Evolutionary conservation across 2,329 filamentous ascomycete genomes (phyloP), one percentile per base, ranked within the genome.

Genomic region (Tothia fuscella): DNA sequence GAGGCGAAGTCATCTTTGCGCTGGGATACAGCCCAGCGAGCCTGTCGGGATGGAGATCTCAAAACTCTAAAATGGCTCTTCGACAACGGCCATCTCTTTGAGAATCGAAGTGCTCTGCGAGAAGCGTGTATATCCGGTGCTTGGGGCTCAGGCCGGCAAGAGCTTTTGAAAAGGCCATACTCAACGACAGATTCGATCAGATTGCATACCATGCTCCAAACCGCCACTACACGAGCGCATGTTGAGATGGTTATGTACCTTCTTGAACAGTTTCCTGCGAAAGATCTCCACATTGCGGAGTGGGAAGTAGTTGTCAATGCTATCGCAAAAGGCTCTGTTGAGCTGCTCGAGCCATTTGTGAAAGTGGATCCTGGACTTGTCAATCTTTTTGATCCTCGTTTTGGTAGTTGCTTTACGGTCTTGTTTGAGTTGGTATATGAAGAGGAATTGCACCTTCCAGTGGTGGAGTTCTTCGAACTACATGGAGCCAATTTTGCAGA

Each of bases 251-350:
- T 41, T 5, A 3, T 16, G n/a, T 41, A 35, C 14, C 16, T 41
- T 6, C 17, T 41, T 16, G 28, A 41, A 10, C 17, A 21, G 9
- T 41, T 41, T 19, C 38, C 38, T 3, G 38, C 38, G 4, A 20
- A 17, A 13, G 38, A 22, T 21, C 20, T 41, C 9, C 38, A 41
- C 28, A 14, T 41, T 19, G 21, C 26, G 3, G 38, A 41, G 14
- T 41, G 38, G 38, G 26, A 41, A 30, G 26, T 41, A 22, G 29
- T 41, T 4, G 38, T 41, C 3, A 41, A 41, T 34, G 38, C 38
- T 5, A 17, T 41, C 6, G 19, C 14, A 4, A 41, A 19, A 9
- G 38, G 38, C 6, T 33, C 28, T 24, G 12, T n/a, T 3, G 28
- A 41, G 19, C 3, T 41, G 9, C 28, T 41, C n/a, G 13, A 21